A percentile compares a stretch with the other conserved stretches of the same genome.
Evolutionary conservation across 331 rosid genomes (phyloP).

Genomic region (Cydonia oblonga): DNA sequence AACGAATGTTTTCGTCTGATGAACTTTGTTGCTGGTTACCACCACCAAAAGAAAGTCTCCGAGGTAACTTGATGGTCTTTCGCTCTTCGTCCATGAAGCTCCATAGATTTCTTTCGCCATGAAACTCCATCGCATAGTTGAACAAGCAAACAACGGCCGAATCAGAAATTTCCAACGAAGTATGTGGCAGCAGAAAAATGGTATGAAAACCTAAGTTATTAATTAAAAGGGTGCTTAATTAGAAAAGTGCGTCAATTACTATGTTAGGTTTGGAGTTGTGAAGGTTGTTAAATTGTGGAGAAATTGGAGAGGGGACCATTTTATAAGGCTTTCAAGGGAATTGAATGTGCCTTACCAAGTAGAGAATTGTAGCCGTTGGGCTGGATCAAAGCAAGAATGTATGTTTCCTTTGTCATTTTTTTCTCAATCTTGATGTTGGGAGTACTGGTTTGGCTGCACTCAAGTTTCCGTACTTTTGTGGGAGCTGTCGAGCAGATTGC

Average conservation of each 20-base stretch:
- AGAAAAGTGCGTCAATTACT: background rate
- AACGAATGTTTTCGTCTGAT: slow-evolving; percentile 10
- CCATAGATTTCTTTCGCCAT: slow-evolving; percentile 24
- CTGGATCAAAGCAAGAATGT: too few relatives aligned
- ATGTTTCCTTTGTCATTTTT: too few relatives aligned
- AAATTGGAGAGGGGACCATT: background rate
- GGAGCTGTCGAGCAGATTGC: too few relatives aligned
- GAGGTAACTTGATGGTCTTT: slow-evolving; percentile 22
- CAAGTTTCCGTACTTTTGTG: too few relatives aligned
- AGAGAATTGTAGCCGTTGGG: too few relatives aligned
- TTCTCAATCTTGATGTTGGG: too few relatives aligned
- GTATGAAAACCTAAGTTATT: background rate
- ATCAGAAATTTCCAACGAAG: background rate
- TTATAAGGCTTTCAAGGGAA: background rate
- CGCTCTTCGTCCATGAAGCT: slow-evolving; percentile 29
- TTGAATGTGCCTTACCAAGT: background rate
- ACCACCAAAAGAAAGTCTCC: slow-evolving; percentile 27
- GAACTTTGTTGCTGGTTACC: slow-evolving; percentile 9
- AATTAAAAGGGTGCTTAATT: background rate
- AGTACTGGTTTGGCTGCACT: too few relatives aligned
- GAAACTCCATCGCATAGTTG: slow-evolving; percentile 21
- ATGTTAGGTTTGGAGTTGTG: slow-evolving; percentile 15
- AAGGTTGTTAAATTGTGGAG: background rate
- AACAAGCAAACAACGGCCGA: background rate
- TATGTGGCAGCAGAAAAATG: background rate